Evolutionary conservation across 495 filamentous ascomycete genomes (phyloP).

Genomic region (Aspergillus mulundensis): DNA sequence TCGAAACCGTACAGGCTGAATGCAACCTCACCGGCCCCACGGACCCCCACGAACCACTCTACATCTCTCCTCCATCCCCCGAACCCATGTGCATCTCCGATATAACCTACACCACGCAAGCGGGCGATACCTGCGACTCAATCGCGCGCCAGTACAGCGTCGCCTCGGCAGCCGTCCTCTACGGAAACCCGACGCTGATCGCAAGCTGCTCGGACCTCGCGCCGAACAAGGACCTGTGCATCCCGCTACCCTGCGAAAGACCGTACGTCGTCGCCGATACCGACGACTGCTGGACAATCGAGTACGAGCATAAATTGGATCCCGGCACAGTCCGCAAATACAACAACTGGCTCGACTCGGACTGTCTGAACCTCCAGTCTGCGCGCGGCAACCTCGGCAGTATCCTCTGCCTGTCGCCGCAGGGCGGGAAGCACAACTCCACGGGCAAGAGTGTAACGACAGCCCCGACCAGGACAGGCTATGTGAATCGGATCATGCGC

Average conservation of each 20-base stretch:
- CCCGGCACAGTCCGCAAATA: background rate
- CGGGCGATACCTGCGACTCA: no score
- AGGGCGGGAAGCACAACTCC: constrained; percentile 8
- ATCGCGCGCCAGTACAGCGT: no score
- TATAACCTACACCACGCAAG: no score
- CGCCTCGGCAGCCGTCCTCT: no score
- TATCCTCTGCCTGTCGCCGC: background rate
- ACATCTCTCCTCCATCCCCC: no score
- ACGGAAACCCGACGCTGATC: no score
- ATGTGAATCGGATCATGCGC: background rate
- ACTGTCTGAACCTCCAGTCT: background rate
- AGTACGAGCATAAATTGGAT: background rate
- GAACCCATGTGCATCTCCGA: no score
- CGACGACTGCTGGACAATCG: constrained; percentile 23
- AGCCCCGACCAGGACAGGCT: background rate
- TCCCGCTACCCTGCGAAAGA: background rate
- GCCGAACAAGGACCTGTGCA: background rate
- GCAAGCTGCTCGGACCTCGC: no score
- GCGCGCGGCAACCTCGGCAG: background rate
- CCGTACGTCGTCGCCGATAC: background rate
- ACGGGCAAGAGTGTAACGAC: background rate
- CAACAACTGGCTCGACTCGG: background rate
- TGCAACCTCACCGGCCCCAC: no score
- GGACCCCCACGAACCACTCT: no score
- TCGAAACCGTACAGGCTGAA: background rate